phyloP scores from a whole-genome alignment of 805 yeast genomes.

The Saturnispora serradocipensis region DNA sequence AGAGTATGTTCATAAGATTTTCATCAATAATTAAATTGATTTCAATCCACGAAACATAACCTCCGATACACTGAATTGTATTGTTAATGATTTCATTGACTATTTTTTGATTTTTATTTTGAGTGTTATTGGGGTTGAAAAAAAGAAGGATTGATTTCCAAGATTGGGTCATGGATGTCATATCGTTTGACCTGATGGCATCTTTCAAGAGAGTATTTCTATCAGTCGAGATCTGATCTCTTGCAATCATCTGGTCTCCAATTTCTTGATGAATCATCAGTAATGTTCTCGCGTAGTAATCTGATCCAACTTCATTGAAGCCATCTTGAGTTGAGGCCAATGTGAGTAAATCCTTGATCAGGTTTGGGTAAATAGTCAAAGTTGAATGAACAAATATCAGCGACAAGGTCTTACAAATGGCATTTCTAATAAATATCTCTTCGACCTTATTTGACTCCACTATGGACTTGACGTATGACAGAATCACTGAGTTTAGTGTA shows the following conservation, averaged over 20 bases:
- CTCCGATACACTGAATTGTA: constrained; percentile 62
- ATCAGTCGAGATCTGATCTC: constrained; percentile 53
- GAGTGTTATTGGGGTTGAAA: constrained; percentile 22
- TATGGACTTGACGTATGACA: constrained; percentile 32
- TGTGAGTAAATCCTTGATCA: constrained; percentile 40
- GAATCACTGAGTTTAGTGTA: constrained; percentile 38
- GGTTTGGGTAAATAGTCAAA: constrained; percentile 38
- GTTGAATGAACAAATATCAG: constrained; percentile 42
- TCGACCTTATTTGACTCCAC: constrained; percentile 24
- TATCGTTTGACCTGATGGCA: constrained; percentile 66
- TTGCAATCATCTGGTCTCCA: constrained; percentile 79
- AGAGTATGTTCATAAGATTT: constrained; percentile 48
- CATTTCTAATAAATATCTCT: constrained; percentile 42
- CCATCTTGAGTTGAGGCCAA: constrained; percentile 25
- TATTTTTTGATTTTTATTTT: constrained; percentile 15
- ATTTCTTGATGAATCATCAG: constrained; percentile 79
- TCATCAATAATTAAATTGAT: constrained; percentile 60
- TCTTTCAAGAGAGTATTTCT: constrained; percentile 74
- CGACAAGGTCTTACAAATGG: constrained; percentile 47
- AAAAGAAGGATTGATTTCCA: constrained; percentile 56
- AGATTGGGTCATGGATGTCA: constrained; percentile 49
- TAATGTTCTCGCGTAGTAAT: constrained; percentile 67
- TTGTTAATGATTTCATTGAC: constrained; percentile 43
- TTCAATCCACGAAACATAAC: constrained; percentile 90
- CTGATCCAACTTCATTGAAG: constrained; percentile 41